Percentiles rank a stretch among this genome's conserved stretches.
Conservation (phyloP, 495 filamentous ascomycete genomes). For the Penicillium cosmopolitanum region DNA sequence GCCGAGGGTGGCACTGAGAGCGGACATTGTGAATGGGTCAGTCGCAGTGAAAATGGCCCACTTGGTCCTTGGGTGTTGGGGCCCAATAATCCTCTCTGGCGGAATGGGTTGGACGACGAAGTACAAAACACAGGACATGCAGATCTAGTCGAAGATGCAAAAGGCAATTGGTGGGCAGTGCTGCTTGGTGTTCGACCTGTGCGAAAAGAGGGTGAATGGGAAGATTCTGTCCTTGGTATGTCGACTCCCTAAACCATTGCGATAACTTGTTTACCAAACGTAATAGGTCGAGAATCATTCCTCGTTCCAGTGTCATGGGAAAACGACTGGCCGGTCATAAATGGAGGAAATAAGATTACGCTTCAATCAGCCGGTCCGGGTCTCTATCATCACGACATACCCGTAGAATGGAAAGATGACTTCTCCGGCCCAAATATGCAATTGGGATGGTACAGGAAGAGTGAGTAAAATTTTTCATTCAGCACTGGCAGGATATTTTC, state of each 20-base stretch:
- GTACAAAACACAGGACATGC: conserved; percentile 48
- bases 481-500: no score
- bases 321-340: conserved; percentile 54
- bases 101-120: conserved; percentile 38
- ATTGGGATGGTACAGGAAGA: conserved; percentile 50
- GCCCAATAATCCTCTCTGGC: conserved; percentile 42
- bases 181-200: conserved; percentile 48
- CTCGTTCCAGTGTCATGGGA: conserved; percentile 49
- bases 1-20: conserved; percentile 67
- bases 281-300: conserved; percentile 49
- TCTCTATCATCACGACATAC: conserved; percentile 25
- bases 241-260: neutral
- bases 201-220: conserved; percentile 27
- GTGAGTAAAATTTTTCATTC: conserved; percentile 22
- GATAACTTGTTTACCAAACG: conserved; percentile 1
- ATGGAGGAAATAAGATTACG: conserved; percentile 44
- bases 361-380: conserved; percentile 36
- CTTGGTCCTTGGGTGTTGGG: conserved; percentile 59
- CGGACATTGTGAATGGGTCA: conserved; percentile 55
- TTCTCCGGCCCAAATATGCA: conserved; percentile 33
- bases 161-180: conserved; percentile 51
- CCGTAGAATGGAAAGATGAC: conserved; percentile 44
- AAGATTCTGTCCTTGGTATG: conserved; percentile 45
- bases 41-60: conserved; percentile 42
- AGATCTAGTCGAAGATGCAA: conserved; percentile 48